Evolutionary conservation across 192 early-diverging fungal genomes (phyloP), one percentile per base, ranked within the genome.

Genomic region (Entophlyctis luteolus): DNA sequence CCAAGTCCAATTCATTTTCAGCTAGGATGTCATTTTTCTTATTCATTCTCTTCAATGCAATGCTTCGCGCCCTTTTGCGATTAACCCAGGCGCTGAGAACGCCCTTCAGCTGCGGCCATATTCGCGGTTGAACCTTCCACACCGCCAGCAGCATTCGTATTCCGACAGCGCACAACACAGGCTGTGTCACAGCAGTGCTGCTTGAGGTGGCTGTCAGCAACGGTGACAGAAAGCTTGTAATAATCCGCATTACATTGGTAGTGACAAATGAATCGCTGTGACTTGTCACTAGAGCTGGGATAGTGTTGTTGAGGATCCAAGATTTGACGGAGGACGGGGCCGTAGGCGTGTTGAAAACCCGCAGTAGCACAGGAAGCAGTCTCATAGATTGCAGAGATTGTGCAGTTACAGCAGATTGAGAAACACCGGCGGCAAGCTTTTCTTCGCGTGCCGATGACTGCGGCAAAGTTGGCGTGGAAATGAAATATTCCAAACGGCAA

Each of bases 61-160:
- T 45, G 47, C 22, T 31, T 31, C 59, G 10, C n/a, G 8, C 39
- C 20, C 39, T 18, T 18, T 29, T 39, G 39, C 22, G 18, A 18
- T 6, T 29, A 25, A 60, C 39, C 38, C 20, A 46, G 8, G 10
- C 39, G 8, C 38, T 45, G 39, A 60, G 31, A n/a, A 46, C 25
- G 8, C 22, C 39, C 31, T 60, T 60, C 38, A 60, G 28, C 38
- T 12, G 12, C 22, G 22, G 22, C 59, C 59, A 60, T 3, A 46
- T 45, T 8, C 39, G 1, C 39, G 59, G 59, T 45, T 60, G 59
- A 10, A 16, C 38, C 38, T 46, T 39, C 59, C 59, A 60, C 22
- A 60, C 39, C 31, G 25, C 59, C 25, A 16, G 16, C n/a, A 60
- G 27, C 39, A 31, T 45, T 18, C 59, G 59, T 25, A 60, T 18